Conservation (phyloP, 2,329 filamentous ascomycete genomes). For the Didymella arachidicola region DNA sequence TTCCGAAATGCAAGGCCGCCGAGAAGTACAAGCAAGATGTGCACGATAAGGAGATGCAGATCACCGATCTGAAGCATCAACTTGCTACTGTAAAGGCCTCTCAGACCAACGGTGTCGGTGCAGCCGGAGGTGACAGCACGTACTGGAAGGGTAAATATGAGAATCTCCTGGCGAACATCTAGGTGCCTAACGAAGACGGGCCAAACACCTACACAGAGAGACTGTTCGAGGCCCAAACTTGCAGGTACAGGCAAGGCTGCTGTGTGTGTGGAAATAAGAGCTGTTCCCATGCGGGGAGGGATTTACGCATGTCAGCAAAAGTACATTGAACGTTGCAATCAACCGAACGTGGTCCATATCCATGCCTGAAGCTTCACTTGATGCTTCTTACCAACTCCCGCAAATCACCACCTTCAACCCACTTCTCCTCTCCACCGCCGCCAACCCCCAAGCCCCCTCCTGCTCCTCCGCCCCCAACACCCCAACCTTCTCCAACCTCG, state of each 20-base stretch:
- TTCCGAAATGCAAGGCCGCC: constrained; percentile 31
- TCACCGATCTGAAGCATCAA: constrained; percentile 29
- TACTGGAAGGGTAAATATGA: constrained; percentile 44
- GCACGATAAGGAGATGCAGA: constrained; percentile 24
- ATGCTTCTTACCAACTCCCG: constrained; percentile 59
- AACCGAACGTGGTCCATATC: neutral
- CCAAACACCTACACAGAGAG: too few species aligned
- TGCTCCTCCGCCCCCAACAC: constrained; percentile 50
- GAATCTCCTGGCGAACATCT: constrained; percentile 27
- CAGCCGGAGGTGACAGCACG: constrained; percentile 10
- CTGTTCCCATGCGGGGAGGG: neutral
- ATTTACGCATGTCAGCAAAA: neutral
- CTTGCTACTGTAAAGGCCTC: constrained; percentile 26
- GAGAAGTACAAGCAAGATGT: constrained; percentile 28
- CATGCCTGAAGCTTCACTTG: constrained; percentile 26
- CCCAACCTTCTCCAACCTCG: constrained; percentile 62
- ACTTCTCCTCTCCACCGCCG: constrained; percentile 54
- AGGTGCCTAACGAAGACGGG: neutral
- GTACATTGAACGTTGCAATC: neutral
- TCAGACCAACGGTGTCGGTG: constrained; percentile 22
- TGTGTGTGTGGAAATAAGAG: neutral
- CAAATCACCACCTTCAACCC: constrained; percentile 60
- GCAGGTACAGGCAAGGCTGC: neutral
- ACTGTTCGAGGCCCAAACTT: neutral
- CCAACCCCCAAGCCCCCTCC: constrained; percentile 48